These are phyloP conservation scores for Floccularia luteovirens DNA, from an alignment of 768 basidiomycete genomes.

Conservation along the genomic window DNA sequence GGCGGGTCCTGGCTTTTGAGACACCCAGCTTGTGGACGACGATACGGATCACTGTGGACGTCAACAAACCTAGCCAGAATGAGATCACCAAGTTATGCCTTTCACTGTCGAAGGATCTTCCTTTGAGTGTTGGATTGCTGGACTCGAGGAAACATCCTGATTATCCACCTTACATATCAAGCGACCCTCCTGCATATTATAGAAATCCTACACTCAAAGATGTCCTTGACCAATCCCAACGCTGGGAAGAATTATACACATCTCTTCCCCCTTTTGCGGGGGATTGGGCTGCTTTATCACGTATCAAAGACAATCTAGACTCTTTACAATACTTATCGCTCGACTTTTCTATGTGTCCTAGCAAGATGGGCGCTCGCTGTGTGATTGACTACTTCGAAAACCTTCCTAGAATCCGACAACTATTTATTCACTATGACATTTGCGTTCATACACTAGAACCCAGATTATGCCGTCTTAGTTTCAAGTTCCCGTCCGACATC, in stretches of 20 bases:
- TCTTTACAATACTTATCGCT: slow-evolving; percentile 6
- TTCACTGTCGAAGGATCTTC: slow-evolving; percentile 5
- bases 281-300: slow-evolving; percentile 5
- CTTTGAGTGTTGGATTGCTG: slow-evolving; percentile 6
- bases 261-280: slow-evolving; percentile 6
- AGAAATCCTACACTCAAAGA: slow-evolving; percentile 3
- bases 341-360: slow-evolving; percentile 5
- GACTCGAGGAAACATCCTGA: slow-evolving; percentile 6
- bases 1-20: slow-evolving; percentile 8
- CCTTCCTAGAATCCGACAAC: slow-evolving; percentile 5
- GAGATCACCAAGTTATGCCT: slow-evolving; percentile 6
- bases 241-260: slow-evolving; percentile 7
- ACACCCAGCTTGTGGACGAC: slow-evolving; percentile 10
- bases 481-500: too few relatives aligned
- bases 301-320: slow-evolving; percentile 5
- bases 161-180: too few relatives aligned
- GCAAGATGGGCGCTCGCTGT: not conserved
- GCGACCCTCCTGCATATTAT: too few relatives aligned
- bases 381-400: slow-evolving; percentile 6
- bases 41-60: slow-evolving; percentile 6
- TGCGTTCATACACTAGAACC: not conserved
- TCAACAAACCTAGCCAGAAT: slow-evolving; percentile 4
- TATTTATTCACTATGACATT: not conserved
- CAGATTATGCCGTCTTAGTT: too few relatives aligned
- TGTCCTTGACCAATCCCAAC: slow-evolving; percentile 4